phyloP scores from a whole-genome alignment of 208 protist species.

The Vickermania ingenoplastis region DNA sequence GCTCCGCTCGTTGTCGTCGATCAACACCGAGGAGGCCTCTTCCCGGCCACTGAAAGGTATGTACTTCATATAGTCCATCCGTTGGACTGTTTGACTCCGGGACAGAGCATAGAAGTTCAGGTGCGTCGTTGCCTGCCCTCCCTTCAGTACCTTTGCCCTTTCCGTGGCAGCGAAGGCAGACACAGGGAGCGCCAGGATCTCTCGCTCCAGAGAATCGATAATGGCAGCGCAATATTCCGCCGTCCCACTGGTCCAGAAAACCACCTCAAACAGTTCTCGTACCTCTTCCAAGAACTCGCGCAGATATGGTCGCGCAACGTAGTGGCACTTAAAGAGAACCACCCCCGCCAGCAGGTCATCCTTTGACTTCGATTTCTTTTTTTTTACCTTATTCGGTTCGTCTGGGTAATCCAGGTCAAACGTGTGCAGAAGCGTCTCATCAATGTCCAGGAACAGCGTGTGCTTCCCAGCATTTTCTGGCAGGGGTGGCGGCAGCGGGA shows the following conservation, averaged over 20 bases:
- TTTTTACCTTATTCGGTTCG: slow-evolving; percentile 2
- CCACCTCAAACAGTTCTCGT: slow-evolving; percentile 69
- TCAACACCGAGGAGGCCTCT: slow-evolving; percentile 48
- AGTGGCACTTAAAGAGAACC: slow-evolving; percentile 11
- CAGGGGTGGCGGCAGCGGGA: slow-evolving; percentile 54
- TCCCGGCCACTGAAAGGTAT: slow-evolving; percentile 77
- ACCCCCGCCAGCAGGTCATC: slow-evolving; percentile 26
- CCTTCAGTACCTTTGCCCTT: slow-evolving; percentile 14
- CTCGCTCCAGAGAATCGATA: slow-evolving; percentile 59
- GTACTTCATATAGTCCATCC: slow-evolving; percentile 80
- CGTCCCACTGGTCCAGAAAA: slow-evolving; percentile 83
- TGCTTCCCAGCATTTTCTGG: slow-evolving; percentile 29
- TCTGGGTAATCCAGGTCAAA: slow-evolving; percentile 16
- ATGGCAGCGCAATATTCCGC: slow-evolving; percentile 77
- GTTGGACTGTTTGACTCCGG: slow-evolving; percentile 66
- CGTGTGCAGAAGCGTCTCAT: slow-evolving; percentile 74
- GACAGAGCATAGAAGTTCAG: slow-evolving; percentile 82
- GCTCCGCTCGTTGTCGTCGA: slow-evolving; percentile 85
- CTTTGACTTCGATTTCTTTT: not conserved
- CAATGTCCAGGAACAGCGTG: slow-evolving; percentile 84
- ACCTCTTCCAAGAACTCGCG: slow-evolving; percentile 67
- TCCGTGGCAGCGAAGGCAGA: slow-evolving; percentile 65
- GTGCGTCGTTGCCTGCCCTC: slow-evolving; percentile 9
- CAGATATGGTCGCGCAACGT: slow-evolving; percentile 46
- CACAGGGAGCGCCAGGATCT: slow-evolving; percentile 58